Base-by-base conservation (phyloP, 2,329 filamentous ascomycete genomes). In the Curvularia hawaiiensis region DNA sequence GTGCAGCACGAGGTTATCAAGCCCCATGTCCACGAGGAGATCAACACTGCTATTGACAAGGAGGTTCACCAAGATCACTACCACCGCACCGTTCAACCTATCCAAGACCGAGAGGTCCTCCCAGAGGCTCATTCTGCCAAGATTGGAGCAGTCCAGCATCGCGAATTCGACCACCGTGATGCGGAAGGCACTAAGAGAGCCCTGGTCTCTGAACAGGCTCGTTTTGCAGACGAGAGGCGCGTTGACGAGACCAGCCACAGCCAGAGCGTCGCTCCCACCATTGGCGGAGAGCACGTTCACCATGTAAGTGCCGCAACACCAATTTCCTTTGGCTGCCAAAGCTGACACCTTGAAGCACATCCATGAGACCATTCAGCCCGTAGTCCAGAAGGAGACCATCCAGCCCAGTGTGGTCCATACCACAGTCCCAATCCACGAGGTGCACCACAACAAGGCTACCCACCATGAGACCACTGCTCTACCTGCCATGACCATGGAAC, bases 21-120 rank as follows among this genome's bases (percentile, higher is more conserved):
- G 58, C 84, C 83, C 43, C 82, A 84, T n/a, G 75, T 82, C 40
- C 87, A 89, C 54, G 86, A 90, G 68, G 76, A 87, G n/a, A 65
- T 85, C 10, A 81, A 79, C 20, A 88, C 84, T 1, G 88, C 86
- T 7, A 74, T 90, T 26, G 86, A 91, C 70, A 84, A 84, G 64
- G 88, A 91, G 66, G 79, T 90, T 4, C 88, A 91, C 70, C 88
- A 90, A 71, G 85, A 90, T 58, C 88, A 91, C 66, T 86, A 90
- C 72, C 87, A 91, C 73, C 89, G 86, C 46, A 86, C 85, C 0
- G 78, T 90, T 1, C 88, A 91, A 75, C 88, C 88, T 0, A 77
- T 91, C 24, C 56, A 78, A 18, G 79, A 85, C 64, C 76, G 80
- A 61, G 84, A 84, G 67, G 79, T 80, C 10, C 74, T 83, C 0